These are phyloP conservation scores for Anisodus tanguticus DNA, from an alignment of 257 asterid species.

Conservation along the genomic window DNA sequence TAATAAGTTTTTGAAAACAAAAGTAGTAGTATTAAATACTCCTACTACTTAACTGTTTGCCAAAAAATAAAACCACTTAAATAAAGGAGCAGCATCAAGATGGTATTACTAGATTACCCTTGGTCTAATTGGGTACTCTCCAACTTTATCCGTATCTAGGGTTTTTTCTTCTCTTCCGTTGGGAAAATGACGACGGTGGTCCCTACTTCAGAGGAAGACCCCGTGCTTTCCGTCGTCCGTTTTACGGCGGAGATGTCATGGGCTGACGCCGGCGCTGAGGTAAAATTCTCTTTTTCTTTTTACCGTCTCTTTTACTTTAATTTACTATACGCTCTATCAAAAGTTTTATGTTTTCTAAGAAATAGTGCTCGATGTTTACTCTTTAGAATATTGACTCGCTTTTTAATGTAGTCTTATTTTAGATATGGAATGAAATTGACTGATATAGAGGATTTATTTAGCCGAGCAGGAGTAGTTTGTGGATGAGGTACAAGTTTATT, in stretches of 20 bases:
- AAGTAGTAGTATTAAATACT: no score
- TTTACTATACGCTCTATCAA: not conserved
- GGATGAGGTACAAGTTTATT: not conserved
- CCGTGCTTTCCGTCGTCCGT: conserved; percentile 74
- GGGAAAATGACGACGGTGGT: conserved; percentile 78
- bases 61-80: not conserved
- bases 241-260: conserved; percentile 83
- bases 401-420: not conserved
- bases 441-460: not conserved
- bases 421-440: not conserved
- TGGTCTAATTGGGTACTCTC: not conserved
- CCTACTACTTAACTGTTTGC: no score
- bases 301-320: not conserved
- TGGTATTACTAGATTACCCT: conserved; percentile 17
- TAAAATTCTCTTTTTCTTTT: conserved; percentile 10
- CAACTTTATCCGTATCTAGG: conserved; percentile 32
- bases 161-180: conserved; percentile 27
- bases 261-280: conserved; percentile 96
- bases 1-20: no score
- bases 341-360: not conserved
- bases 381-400: not conserved
- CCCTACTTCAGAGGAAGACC: conserved; percentile 94
- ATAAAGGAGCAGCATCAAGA: not conserved
- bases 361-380: not conserved
- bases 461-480: not conserved